phyloP scores from a whole-genome alignment of 164 flowering plant species.

The Protea cynaroides region DNA sequence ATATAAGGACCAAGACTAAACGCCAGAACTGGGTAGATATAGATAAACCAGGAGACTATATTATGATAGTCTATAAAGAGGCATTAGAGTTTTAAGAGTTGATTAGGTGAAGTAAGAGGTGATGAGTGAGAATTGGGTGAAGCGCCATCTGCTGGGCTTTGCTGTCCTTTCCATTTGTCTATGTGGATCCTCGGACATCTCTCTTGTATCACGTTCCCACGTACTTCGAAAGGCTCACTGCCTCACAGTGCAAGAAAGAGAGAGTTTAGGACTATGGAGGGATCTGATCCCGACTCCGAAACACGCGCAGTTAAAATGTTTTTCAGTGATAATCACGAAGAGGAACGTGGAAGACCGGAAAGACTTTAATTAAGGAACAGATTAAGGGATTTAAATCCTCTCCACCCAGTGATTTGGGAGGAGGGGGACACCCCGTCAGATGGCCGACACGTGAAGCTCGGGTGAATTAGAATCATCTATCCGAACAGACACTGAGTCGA shows the following conservation, averaged over 20 bases:
- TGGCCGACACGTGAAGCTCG: too few relatives aligned
- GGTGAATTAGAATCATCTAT: too few relatives aligned
- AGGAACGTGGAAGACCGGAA: neutral
- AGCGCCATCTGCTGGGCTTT: neutral
- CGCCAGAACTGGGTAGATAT: neutral
- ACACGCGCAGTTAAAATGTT: constrained; percentile 6
- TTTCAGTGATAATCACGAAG: constrained; percentile 16
- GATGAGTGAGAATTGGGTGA: neutral
- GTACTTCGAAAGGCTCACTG: neutral
- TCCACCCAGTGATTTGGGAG: too few relatives aligned
- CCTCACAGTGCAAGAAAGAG: neutral
- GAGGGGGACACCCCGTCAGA: too few relatives aligned
- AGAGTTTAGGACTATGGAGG: constrained; percentile 1
- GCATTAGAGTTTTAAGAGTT: too few relatives aligned
- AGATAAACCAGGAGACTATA: neutral
- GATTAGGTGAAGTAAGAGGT: too few relatives aligned
- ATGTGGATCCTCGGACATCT: neutral
- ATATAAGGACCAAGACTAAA: neutral
- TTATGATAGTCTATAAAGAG: too few relatives aligned
- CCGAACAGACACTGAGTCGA: too few relatives aligned
- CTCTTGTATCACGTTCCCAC: neutral
- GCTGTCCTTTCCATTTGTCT: constrained; percentile 2
- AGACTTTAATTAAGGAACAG: too few relatives aligned
- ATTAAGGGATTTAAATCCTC: too few relatives aligned
- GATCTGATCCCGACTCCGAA: neutral